phyloP scores from a whole-genome alignment of 2,329 filamentous ascomycete genomes.

The Microdochium trichocladiopsis region DNA sequence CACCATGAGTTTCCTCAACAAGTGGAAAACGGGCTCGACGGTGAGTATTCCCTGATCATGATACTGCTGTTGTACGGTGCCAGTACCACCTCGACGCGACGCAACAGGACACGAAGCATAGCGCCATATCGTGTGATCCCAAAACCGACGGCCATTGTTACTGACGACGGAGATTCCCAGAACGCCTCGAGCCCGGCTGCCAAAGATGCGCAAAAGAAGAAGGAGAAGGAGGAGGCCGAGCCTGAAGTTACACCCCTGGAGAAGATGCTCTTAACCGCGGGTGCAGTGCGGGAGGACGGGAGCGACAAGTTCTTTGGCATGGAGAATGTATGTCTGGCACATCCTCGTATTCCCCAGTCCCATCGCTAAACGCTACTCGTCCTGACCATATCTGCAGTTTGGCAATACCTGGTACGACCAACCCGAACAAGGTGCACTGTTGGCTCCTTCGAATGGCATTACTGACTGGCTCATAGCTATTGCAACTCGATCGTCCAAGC shows the following conservation, averaged over 20 bases:
- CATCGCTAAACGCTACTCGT: slow-evolving; percentile 5
- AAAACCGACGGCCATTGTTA: neutral
- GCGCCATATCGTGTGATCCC: neutral
- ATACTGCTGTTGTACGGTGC: neutral
- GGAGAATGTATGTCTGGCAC: slow-evolving; percentile 85
- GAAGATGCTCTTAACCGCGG: slow-evolving; percentile 75
- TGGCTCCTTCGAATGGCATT: slow-evolving; percentile 5
- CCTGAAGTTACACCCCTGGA: slow-evolving; percentile 56
- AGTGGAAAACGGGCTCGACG: slow-evolving; percentile 3
- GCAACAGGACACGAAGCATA: neutral
- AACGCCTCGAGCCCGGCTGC: slow-evolving; percentile 30
- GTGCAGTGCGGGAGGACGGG: slow-evolving; percentile 75
- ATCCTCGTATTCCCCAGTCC: too few species aligned
- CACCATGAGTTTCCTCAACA: slow-evolving; percentile 4
- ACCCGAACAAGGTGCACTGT: slow-evolving; percentile 4
- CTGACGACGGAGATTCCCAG: slow-evolving; percentile 25
- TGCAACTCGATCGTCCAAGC: slow-evolving; percentile 98
- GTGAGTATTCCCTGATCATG: slow-evolving; percentile 1
- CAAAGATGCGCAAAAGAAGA: slow-evolving; percentile 45
- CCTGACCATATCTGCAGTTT: slow-evolving; percentile 56
- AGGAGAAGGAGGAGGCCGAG: slow-evolving; percentile 51
- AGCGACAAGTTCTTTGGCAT: slow-evolving; percentile 98
- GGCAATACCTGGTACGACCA: slow-evolving; percentile 84
- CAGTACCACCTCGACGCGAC: neutral
- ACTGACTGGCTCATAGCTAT: slow-evolving; percentile 55